phyloP scores from a whole-genome alignment of 495 filamentous ascomycete species.

The Echria macrotheca region DNA sequence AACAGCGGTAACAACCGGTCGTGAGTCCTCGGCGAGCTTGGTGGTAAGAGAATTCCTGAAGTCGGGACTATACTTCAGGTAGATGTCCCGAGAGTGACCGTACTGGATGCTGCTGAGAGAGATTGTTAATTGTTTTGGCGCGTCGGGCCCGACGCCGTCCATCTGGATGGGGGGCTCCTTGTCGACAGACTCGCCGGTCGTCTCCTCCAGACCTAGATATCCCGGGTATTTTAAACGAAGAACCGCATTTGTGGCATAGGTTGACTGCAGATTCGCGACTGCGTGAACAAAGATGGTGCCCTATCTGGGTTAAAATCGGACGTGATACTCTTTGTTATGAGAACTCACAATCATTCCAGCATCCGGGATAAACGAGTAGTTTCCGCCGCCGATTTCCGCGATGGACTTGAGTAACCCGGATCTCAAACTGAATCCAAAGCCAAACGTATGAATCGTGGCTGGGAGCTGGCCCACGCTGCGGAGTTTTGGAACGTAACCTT shows the following conservation, averaged over 20 bases:
- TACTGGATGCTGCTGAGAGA: constrained; percentile 39
- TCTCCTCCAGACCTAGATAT: constrained; percentile 27
- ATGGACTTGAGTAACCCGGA: constrained; percentile 43
- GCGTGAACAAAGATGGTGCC: constrained; percentile 38
- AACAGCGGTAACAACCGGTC: constrained; percentile 18
- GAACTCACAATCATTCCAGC: constrained; percentile 41
- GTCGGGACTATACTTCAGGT: constrained; percentile 19
- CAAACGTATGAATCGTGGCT: constrained; percentile 42
- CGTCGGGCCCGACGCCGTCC: background rate
- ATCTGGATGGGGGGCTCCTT: constrained; percentile 16
- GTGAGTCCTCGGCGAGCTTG: constrained; percentile 5
- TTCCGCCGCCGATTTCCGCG: constrained; percentile 37
- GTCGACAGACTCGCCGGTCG: constrained; percentile 29
- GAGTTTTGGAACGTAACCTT: constrained; percentile 37
- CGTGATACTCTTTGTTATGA: background rate
- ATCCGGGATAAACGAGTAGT: constrained; percentile 45
- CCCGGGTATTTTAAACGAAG: constrained; percentile 31
- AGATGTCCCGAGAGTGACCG: constrained; percentile 44
- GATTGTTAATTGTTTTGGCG: constrained; percentile 24
- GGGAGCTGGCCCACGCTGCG: constrained; percentile 28
- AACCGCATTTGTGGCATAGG: constrained; percentile 32
- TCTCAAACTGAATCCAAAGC: constrained; percentile 37
- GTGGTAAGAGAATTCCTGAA: background rate
- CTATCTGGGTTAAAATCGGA: background rate
- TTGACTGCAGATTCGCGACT: constrained; percentile 43